A percentile compares a stretch with the other conserved stretches of the same genome.
phyloP scores from a whole-genome alignment of 2,329 filamentous ascomycete species.

The Fusarium newnesense region DNA sequence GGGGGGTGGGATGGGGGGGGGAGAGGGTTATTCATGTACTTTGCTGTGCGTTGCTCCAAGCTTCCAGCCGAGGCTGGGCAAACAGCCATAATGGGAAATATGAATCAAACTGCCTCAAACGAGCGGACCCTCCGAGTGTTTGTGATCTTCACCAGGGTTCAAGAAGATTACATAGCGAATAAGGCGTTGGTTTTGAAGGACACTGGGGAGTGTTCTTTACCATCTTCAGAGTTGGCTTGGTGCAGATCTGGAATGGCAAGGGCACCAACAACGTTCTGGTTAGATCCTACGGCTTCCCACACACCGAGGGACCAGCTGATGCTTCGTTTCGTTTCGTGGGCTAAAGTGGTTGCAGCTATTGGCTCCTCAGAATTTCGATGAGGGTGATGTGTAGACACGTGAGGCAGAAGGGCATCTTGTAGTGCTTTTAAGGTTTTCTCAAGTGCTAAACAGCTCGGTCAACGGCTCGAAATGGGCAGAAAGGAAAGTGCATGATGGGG shows the following conservation, averaged over 20 bases:
- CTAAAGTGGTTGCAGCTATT: conserved; percentile 29
- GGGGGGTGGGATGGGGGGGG: too few species aligned
- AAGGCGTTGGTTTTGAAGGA: not conserved
- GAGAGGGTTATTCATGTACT: conserved; percentile 32
- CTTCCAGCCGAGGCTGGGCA: conserved; percentile 10
- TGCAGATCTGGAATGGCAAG: conserved; percentile 5
- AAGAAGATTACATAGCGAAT: conserved; percentile 9
- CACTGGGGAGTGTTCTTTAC: not conserved
- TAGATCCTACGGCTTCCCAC: not conserved
- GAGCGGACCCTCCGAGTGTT: conserved; percentile 11
- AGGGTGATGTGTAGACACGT: conserved; percentile 5
- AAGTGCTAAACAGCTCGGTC: not conserved
- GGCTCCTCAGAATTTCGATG: not conserved
- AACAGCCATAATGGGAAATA: conserved; percentile 23
- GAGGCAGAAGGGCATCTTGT: not conserved
- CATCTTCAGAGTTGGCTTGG: not conserved
- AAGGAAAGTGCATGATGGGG: not conserved
- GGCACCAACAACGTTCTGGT: not conserved
- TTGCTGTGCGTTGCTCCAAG: conserved; percentile 23
- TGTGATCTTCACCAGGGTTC: conserved; percentile 19
- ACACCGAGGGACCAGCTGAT: conserved; percentile 4
- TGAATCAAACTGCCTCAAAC: conserved; percentile 21
- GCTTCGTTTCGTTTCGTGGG: not conserved
- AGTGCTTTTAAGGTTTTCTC: not conserved
- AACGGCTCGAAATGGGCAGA: not conserved